Percentiles rank a stretch among this genome's conserved stretches.
Evolutionary conservation across 2,329 filamentous ascomycete genomes (phyloP).

Genomic region (Mycosphaerella arachidis): DNA sequence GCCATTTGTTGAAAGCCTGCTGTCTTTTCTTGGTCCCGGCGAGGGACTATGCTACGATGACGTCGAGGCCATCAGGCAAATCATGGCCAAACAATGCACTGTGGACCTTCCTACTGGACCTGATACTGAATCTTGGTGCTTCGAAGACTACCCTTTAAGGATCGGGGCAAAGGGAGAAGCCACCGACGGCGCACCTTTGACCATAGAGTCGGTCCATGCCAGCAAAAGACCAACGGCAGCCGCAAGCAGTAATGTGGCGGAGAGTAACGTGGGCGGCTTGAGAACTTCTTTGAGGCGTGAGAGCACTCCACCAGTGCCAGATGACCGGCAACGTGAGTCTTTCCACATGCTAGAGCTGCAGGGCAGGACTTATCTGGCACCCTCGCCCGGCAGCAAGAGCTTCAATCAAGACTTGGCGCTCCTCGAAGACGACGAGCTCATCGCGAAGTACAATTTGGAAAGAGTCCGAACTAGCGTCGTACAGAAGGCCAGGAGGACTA

Average conservation of each 20-base stretch:
- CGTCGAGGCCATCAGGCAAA: background rate
- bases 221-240: background rate
- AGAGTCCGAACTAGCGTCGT: background rate
- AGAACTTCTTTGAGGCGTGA: background rate
- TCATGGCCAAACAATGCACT: conserved; percentile 1
- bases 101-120: background rate
- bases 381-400: background rate
- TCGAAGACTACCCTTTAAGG: background rate
- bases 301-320: background rate
- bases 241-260: background rate
- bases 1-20: background rate
- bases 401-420: background rate
- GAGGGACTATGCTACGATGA: background rate
- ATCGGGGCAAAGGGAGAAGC: background rate
- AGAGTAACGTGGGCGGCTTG: background rate
- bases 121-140: background rate
- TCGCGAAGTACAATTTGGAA: background rate
- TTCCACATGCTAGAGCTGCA: background rate
- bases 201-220: too few species aligned
- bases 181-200: background rate
- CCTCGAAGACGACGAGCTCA: background rate
- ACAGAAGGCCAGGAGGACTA: background rate
- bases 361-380: background rate
- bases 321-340: background rate
- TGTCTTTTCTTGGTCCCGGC: background rate